Percentiles rank a stretch among this genome's conserved stretches.
phyloP scores from a whole-genome alignment of 225 moss, liverwort and hornwort species.

The Lunularia cruciata region DNA sequence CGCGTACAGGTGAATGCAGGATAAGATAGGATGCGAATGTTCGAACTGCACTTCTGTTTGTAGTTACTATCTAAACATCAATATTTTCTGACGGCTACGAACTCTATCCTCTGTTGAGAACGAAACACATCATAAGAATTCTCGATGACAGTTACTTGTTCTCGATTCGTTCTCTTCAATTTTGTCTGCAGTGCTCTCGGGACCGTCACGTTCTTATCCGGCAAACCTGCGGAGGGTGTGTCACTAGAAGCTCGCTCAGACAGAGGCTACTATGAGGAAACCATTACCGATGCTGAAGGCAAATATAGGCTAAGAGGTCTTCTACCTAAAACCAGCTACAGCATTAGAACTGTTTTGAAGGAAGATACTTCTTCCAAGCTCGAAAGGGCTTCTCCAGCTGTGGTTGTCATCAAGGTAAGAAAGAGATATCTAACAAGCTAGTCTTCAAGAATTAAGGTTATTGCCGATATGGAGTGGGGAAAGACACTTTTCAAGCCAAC shows the following conservation, averaged over 20 bases:
- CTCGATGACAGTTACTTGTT: background rate
- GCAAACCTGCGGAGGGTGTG: constrained; percentile 71
- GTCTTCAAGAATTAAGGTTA: no score
- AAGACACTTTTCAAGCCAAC: no score
- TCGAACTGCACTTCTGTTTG: no score
- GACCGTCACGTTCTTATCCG: constrained; percentile 66
- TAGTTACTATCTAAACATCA: no score
- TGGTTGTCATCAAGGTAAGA: constrained; percentile 50
- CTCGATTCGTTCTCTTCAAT: background rate
- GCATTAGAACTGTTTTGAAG: constrained; percentile 56
- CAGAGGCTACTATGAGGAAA: constrained; percentile 73
- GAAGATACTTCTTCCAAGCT: constrained; percentile 50
- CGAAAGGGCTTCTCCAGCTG: constrained; percentile 77
- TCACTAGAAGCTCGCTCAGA: constrained; percentile 75
- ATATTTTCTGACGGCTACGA: background rate
- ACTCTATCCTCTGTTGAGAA: background rate
- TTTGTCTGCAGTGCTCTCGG: constrained; percentile 58
- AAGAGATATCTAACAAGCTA: no score
- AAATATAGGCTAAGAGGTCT: constrained; percentile 80
- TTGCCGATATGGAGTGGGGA: no score
- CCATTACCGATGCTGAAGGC: constrained; percentile 70
- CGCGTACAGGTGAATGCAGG: constrained; percentile 55
- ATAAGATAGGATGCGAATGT: no score
- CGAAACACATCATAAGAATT: background rate
- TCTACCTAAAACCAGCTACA: constrained; percentile 57